A percentile compares a stretch with the other conserved stretches of the same genome.
phyloP scores from a whole-genome alignment of 2,329 filamentous ascomycete species.

The Arthrobotrys sinensis region DNA sequence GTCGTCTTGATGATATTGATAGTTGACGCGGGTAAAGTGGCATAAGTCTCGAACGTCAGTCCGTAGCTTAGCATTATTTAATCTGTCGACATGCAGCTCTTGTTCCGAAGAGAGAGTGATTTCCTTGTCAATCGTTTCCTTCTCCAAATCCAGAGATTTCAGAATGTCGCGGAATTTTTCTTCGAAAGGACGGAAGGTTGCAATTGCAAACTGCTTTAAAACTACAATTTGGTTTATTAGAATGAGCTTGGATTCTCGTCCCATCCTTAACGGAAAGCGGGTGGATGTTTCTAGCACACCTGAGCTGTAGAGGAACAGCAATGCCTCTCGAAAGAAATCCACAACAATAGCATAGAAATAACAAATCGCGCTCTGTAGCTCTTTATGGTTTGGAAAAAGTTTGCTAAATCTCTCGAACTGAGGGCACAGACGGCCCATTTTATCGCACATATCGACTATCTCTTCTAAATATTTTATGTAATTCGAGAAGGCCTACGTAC shows the following conservation, averaged over 20 bases:
- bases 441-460: slow-evolving; percentile 43
- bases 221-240: not conserved
- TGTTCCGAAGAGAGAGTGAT: slow-evolving; percentile 64
- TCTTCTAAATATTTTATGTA: slow-evolving; percentile 43
- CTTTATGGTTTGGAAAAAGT: slow-evolving; percentile 66
- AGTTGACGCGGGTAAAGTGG: slow-evolving; percentile 22
- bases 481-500: slow-evolving; percentile 39
- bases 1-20: slow-evolving; percentile 34
- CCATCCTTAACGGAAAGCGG: not conserved
- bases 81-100: slow-evolving; percentile 43
- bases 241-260: not conserved
- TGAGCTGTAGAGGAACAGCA: slow-evolving; percentile 64
- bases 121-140: slow-evolving; percentile 63
- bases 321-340: slow-evolving; percentile 66
- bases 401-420: slow-evolving; percentile 60
- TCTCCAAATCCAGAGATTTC: slow-evolving; percentile 61
- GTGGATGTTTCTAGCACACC: slow-evolving; percentile 63
- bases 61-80: slow-evolving; percentile 28
- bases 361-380: slow-evolving; percentile 66
- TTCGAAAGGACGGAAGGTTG: slow-evolving; percentile 65
- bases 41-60: slow-evolving; percentile 33
- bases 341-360: slow-evolving; percentile 67
- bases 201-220: slow-evolving; percentile 59
- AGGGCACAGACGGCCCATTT: slow-evolving; percentile 50
- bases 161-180: slow-evolving; percentile 65